A percentile compares a stretch with the other conserved stretches of the same genome.
These are phyloP conservation scores for Dothidotthia symphoricarpi DNA, from an alignment of 2,329 filamentous ascomycete species.

Conservation along the genomic window DNA sequence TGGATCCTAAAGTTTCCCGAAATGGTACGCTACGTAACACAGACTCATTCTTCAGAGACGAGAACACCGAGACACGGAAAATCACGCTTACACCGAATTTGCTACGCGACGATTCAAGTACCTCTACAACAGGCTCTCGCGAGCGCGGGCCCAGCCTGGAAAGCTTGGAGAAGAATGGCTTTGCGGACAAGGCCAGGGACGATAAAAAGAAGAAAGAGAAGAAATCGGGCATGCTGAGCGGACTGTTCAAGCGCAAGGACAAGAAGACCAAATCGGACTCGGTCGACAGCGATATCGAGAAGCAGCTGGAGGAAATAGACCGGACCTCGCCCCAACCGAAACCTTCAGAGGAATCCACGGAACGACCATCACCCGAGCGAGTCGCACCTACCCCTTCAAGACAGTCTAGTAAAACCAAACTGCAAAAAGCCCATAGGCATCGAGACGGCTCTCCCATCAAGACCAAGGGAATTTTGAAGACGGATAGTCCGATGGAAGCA, in stretches of 20 bases:
- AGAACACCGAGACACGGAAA: constrained; percentile 92
- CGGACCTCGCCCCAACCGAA: constrained; percentile 38
- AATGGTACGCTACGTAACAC: constrained; percentile 88
- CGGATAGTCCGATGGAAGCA: constrained; percentile 31
- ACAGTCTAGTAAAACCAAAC: constrained; percentile 41
- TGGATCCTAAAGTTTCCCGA: constrained; percentile 55
- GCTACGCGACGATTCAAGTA: constrained; percentile 71
- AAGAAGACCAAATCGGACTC: constrained; percentile 53
- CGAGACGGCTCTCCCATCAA: constrained; percentile 36
- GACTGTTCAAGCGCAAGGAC: constrained; percentile 65
- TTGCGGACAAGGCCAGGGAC: constrained; percentile 63
- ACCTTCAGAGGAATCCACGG: constrained; percentile 28
- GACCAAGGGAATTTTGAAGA: constrained; percentile 33
- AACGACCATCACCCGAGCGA: constrained; percentile 34
- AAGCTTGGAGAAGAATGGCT: constrained; percentile 66
- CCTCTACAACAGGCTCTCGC: constrained; percentile 37
- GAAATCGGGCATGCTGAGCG: constrained; percentile 70
- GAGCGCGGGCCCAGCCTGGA: constrained; percentile 69
- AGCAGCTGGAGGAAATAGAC: constrained; percentile 40
- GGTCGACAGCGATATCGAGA: constrained; percentile 48
- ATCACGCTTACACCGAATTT: constrained; percentile 94
- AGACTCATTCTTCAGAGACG: constrained; percentile 97
- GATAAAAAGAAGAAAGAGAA: constrained; percentile 72
- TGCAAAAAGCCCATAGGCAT: constrained; percentile 36
- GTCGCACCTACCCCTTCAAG: constrained; percentile 24